Percentiles rank a stretch among this genome's conserved stretches.
These are phyloP conservation scores for Aspergillus ustus DNA, from an alignment of 2,329 filamentous ascomycete genomes.

Conservation along the genomic window DNA sequence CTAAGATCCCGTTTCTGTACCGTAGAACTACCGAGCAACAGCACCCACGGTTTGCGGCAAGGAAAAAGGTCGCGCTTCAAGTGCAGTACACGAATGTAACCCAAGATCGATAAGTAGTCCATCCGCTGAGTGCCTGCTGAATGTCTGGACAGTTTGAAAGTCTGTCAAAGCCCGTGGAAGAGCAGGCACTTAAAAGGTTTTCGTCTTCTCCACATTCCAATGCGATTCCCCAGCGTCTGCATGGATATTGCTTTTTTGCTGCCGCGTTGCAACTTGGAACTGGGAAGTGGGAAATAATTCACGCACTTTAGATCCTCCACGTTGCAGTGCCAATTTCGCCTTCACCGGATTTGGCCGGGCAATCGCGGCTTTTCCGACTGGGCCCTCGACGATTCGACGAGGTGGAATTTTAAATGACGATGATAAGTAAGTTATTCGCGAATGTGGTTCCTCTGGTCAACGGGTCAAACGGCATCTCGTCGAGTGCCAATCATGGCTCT, in stretches of 20 bases:
- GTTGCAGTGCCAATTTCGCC: constrained; percentile 12
- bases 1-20: not conserved
- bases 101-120: not conserved
- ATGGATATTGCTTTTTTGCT: constrained; percentile 3
- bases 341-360: constrained; percentile 24
- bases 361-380: constrained; percentile 20
- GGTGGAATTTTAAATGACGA: constrained; percentile 4
- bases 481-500: constrained; percentile 6
- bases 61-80: constrained; percentile 4
- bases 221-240: not conserved
- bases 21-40: constrained; percentile 3
- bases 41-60: constrained; percentile 7
- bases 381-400: not conserved
- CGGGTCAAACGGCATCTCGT: constrained; percentile 10
- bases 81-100: constrained; percentile 15
- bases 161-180: not conserved
- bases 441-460: not conserved
- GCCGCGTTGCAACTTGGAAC: not conserved
- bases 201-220: constrained; percentile 7
- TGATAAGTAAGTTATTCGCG: constrained; percentile 7
- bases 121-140: not conserved
- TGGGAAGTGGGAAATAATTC: constrained; percentile 13
- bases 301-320: constrained; percentile 21
- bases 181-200: not conserved
- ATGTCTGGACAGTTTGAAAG: not conserved